phyloP scores from a whole-genome alignment of 495 filamentous ascomycete genomes.

The Cudoniella acicularis region DNA sequence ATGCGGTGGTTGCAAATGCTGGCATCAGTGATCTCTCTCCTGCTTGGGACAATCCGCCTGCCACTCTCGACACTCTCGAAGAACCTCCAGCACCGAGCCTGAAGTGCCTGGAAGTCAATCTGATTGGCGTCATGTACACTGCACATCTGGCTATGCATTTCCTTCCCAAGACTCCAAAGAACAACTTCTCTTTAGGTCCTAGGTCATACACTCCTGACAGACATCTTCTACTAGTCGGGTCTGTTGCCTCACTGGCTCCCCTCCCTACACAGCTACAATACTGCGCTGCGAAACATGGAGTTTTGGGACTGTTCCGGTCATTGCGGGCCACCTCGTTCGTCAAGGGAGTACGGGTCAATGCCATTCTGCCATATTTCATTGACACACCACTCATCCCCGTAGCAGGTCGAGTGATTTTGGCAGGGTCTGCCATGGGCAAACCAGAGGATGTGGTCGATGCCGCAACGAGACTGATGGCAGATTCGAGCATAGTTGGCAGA shows the following conservation, averaged over 20 bases:
- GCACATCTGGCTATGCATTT: constrained; percentile 59
- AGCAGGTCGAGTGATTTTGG: constrained; percentile 41
- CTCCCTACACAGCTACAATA: constrained; percentile 51
- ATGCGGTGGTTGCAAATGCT: constrained; percentile 65
- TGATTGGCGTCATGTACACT: constrained; percentile 62
- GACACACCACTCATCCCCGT: constrained; percentile 53
- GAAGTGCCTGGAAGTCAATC: constrained; percentile 55
- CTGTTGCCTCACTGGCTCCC: constrained; percentile 46
- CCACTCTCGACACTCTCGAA: constrained; percentile 31
- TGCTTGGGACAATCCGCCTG: constrained; percentile 33
- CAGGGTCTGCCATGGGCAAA: constrained; percentile 47
- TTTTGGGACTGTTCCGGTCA: constrained; percentile 59
- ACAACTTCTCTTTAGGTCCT: background rate
- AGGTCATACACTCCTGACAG: constrained; percentile 33
- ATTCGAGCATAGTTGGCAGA: constrained; percentile 46
- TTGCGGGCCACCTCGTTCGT: constrained; percentile 44
- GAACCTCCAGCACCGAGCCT: constrained; percentile 49
- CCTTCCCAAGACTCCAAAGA: constrained; percentile 39
- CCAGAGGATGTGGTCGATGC: constrained; percentile 55
- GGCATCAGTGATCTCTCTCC: constrained; percentile 44
- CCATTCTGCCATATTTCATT: constrained; percentile 64
- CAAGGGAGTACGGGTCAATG: constrained; percentile 53
- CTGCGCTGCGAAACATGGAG: constrained; percentile 57
- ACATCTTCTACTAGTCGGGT: constrained; percentile 53
- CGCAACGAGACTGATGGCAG: constrained; percentile 42